Evolutionary conservation across 768 basidiomycete genomes (phyloP).

Genomic region (Phanerochaete carnosa): DNA sequence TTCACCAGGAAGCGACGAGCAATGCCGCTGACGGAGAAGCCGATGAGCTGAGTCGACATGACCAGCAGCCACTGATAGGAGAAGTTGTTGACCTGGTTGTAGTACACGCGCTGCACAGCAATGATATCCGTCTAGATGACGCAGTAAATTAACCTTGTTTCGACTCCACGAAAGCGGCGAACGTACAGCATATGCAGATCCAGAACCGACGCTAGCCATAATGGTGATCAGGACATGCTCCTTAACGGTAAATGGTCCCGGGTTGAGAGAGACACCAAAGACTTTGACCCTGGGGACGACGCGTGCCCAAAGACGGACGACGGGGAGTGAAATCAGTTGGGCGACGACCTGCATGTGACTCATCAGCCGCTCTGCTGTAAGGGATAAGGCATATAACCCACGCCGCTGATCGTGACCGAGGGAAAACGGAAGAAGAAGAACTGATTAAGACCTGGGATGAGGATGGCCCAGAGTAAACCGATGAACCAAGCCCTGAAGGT

Average conservation of each 20-base stretch:
- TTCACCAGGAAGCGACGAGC: constrained; percentile 32
- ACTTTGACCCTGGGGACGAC: constrained; percentile 48
- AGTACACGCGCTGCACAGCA: constrained; percentile 71
- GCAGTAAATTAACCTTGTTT: background rate
- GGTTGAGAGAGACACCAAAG: constrained; percentile 61
- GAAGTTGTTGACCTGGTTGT: constrained; percentile 39
- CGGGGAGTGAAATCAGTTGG: constrained; percentile 66
- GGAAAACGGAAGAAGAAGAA: constrained; percentile 50
- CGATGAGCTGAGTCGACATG: constrained; percentile 18
- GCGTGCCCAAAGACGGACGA: constrained; percentile 61
- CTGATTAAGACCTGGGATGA: constrained; percentile 40
- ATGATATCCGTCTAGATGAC: constrained; percentile 52
- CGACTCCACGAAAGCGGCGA: background rate
- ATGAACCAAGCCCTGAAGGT: constrained; percentile 70
- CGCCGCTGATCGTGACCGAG: constrained; percentile 28
- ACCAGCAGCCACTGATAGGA: constrained; percentile 28
- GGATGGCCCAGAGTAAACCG: constrained; percentile 63
- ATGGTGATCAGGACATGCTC: constrained; percentile 72
- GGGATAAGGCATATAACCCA: constrained; percentile 27
- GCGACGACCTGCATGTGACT: constrained; percentile 46
- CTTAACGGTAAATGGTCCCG: constrained; percentile 74
- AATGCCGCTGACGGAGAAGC: constrained; percentile 28
- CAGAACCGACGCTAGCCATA: constrained; percentile 61
- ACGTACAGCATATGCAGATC: constrained; percentile 58
- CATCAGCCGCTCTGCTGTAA: constrained; percentile 8